These are phyloP conservation scores for Pinus taeda DNA, from an alignment of 75 land plant genomes.

Conservation along the genomic window DNA sequence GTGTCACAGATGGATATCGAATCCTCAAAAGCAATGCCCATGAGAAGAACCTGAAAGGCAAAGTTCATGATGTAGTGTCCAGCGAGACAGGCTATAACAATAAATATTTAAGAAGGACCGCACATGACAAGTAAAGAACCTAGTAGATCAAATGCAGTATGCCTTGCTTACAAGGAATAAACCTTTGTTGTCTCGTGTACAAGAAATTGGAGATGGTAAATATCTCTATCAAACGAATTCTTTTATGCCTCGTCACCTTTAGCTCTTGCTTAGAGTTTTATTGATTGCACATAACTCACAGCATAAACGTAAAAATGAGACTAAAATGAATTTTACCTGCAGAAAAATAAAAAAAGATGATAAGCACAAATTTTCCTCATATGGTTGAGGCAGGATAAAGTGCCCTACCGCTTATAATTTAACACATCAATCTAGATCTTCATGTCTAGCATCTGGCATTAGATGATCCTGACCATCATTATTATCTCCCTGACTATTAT, in stretches of 20 bases:
- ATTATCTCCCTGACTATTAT: conserved; percentile 9
- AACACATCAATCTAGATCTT: conserved; percentile 33
- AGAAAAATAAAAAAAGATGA: neutral
- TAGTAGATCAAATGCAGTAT: too few species aligned
- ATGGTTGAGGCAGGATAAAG: neutral
- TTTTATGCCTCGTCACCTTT: too few species aligned
- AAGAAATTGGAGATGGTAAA: neutral
- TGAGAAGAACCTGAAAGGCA: too few species aligned
- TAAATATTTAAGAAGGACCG: too few species aligned
- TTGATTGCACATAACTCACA: neutral
- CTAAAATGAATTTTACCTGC: neutral
- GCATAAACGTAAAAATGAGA: neutral
- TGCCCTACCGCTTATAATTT: conserved; percentile 5
- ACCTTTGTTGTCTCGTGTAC: neutral
- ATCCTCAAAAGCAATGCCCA: too few species aligned
- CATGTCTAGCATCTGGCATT: conserved; percentile 33
- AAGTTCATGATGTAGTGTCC: too few species aligned
- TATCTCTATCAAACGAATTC: too few species aligned
- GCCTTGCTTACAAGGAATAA: neutral
- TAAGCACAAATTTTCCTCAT: neutral
- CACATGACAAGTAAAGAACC: too few species aligned
- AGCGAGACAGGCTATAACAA: too few species aligned
- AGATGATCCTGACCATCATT: conserved; percentile 9
- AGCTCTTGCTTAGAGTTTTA: neutral
- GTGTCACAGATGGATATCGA: too few species aligned